Conservation (phyloP, 441 rosid genomes). For the Kokia cookei region DNA sequence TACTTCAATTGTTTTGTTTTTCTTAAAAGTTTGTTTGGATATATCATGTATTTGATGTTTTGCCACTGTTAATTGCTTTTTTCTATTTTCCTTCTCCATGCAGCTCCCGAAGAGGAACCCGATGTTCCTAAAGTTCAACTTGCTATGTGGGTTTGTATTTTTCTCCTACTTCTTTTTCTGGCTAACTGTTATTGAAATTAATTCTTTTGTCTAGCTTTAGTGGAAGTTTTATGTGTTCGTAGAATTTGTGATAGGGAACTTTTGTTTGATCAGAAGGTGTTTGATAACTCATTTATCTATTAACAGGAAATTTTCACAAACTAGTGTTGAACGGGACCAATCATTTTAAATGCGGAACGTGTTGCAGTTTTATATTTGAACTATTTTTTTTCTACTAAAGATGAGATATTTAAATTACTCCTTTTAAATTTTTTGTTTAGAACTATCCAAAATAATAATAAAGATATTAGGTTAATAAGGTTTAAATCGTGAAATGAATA, state of each 20-base stretch:
- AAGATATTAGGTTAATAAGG: background rate
- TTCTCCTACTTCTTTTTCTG: background rate
- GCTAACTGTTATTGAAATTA: background rate
- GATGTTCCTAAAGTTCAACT: constrained; percentile 63
- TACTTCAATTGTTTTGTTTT: background rate
- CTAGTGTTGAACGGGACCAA: background rate
- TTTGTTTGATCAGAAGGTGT: background rate
- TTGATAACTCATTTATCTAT: background rate
- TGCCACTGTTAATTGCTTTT: background rate
- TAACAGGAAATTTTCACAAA: background rate
- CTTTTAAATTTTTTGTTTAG: background rate
- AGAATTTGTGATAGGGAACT: background rate
- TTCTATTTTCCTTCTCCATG: background rate
- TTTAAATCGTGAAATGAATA: background rate
- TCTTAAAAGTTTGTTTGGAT: background rate
- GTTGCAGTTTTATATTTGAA: background rate
- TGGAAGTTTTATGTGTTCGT: background rate
- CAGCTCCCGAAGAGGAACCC: constrained; percentile 56
- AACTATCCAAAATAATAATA: background rate
- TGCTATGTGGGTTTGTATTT: constrained; percentile 92
- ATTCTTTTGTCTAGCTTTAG: background rate
- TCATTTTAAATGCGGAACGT: background rate
- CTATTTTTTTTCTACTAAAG: background rate
- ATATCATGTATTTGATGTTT: constrained; percentile 18
- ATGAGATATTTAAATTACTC: background rate